phyloP scores from a whole-genome alignment of 345 rosid species.

The Eucalyptus guilfoylei region DNA sequence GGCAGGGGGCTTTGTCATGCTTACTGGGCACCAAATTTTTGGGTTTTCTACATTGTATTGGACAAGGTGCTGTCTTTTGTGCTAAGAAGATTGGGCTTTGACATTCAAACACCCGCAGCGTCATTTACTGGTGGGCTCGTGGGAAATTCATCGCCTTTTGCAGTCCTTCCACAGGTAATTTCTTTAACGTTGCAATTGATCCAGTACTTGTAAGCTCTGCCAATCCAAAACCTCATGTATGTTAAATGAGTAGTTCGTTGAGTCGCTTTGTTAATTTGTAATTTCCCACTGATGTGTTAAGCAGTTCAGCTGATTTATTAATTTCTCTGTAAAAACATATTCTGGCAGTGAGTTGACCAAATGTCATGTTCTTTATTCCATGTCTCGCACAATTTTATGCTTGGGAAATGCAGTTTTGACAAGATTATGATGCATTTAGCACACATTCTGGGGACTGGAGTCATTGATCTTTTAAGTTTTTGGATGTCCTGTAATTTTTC shows the following conservation, averaged over 20 bases:
- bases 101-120: constrained; percentile 41
- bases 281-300: neutral
- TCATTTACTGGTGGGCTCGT: constrained; percentile 92
- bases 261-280: neutral
- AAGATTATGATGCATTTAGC: neutral
- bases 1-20: constrained; percentile 98
- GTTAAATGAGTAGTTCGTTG: neutral
- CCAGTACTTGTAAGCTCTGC: neutral
- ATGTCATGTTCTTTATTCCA: neutral
- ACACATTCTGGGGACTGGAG: neutral
- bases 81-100: constrained; percentile 45
- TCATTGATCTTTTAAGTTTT: neutral
- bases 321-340: neutral
- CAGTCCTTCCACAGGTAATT: constrained; percentile 62
- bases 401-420: neutral
- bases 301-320: neutral
- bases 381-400: neutral
- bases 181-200: neutral
- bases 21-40: constrained; percentile 95
- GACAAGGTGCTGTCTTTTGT: constrained; percentile 62
- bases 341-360: neutral
- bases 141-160: constrained; percentile 71
- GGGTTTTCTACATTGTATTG: constrained; percentile 79
- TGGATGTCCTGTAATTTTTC: neutral
- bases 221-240: neutral